phyloP scores from a whole-genome alignment of 2,329 filamentous ascomycete genomes.

The Aschersonia sp. region DNA sequence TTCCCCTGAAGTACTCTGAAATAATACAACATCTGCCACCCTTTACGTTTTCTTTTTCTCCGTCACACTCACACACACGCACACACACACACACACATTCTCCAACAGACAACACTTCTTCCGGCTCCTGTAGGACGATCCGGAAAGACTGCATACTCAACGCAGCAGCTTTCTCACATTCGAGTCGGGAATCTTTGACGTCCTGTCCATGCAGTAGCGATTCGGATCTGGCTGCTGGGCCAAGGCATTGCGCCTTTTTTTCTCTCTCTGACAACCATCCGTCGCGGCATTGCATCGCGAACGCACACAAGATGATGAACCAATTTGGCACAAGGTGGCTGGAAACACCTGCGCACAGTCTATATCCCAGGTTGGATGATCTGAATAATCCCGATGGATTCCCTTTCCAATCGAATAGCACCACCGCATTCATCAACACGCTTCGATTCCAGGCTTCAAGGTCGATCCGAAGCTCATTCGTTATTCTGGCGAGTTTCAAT shows the following conservation, averaged over 20 bases:
- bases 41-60: too few species aligned
- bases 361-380: constrained; percentile 4
- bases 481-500: constrained; percentile 48
- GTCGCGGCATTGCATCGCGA: neutral
- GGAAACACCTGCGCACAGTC: constrained; percentile 4
- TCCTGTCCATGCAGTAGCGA: neutral
- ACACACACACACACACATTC: too few species aligned
- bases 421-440: constrained; percentile 32
- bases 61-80: too few species aligned
- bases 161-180: too few species aligned
- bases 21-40: neutral
- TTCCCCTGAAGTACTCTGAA: neutral
- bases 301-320: constrained; percentile 1
- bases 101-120: too few species aligned
- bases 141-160: too few species aligned
- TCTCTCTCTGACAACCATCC: neutral
- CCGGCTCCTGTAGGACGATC: too few species aligned
- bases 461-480: constrained; percentile 44
- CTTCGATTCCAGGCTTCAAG: constrained; percentile 37
- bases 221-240: constrained; percentile 1
- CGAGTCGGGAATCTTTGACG: too few species aligned
- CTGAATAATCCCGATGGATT: constrained; percentile 10
- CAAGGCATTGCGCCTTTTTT: constrained; percentile 1
- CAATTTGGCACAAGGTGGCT: constrained; percentile 1
- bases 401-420: constrained; percentile 22